phyloP scores from a whole-genome alignment of 331 rosid species.

The Malus hybrid region DNA sequence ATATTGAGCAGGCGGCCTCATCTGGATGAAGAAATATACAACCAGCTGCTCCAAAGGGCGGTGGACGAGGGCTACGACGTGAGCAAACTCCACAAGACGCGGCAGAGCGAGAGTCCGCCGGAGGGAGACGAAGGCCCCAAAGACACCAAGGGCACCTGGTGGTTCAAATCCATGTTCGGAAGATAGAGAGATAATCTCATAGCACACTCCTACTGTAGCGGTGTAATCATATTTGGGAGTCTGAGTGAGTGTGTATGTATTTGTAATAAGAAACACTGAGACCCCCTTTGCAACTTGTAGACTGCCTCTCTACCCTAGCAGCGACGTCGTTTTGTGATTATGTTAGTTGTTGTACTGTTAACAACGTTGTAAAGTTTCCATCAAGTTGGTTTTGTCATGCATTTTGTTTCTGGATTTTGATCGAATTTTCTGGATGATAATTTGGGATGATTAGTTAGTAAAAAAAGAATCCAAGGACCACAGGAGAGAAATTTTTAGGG shows the following conservation, averaged over 20 bases:
- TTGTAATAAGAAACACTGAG: neutral
- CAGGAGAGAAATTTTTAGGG: no score
- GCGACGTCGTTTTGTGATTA: neutral
- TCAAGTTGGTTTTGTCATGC: neutral
- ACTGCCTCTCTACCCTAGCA: neutral
- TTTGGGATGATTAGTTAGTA: neutral
- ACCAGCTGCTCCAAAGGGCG: slow-evolving; percentile 55
- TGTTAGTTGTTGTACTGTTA: neutral
- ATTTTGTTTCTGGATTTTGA: neutral
- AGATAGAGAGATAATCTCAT: slow-evolving; percentile 25
- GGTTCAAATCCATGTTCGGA: slow-evolving; percentile 74
- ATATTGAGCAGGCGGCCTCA: slow-evolving; percentile 50
- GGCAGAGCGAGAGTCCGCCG: slow-evolving; percentile 69
- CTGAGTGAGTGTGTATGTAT: neutral
- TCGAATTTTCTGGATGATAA: neutral
- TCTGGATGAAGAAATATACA: slow-evolving; percentile 57
- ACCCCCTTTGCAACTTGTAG: neutral
- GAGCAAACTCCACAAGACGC: slow-evolving; percentile 80
- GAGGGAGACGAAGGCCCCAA: slow-evolving; percentile 52
- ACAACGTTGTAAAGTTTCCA: neutral
- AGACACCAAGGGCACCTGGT: slow-evolving; percentile 92
- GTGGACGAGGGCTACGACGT: slow-evolving; percentile 67
- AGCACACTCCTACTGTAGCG: neutral
- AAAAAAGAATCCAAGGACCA: no score
- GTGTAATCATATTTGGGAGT: neutral